Evolutionary conservation across 331 rosid species (phyloP).

Genomic region (Malus hybrid): DNA sequence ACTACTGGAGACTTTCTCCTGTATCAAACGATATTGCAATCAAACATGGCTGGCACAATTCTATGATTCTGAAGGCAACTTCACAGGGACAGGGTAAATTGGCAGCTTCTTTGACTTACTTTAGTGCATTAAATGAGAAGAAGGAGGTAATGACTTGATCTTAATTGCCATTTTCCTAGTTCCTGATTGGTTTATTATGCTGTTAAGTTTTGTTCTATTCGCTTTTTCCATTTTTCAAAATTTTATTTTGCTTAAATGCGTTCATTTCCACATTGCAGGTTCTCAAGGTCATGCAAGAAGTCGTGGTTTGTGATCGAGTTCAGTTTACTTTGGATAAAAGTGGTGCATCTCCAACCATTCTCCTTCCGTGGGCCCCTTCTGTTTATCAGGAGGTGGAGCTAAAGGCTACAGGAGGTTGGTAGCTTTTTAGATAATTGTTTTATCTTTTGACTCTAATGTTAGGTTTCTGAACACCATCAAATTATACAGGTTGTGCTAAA

Average conservation of each 20-base stretch:
- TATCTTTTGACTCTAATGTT: constrained; percentile 11
- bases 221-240: neutral
- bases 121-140: constrained; percentile 31
- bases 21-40: constrained; percentile 49
- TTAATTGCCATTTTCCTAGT: neutral
- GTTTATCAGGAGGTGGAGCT: constrained; percentile 79
- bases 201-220: neutral
- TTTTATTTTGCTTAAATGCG: constrained; percentile 3
- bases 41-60: constrained; percentile 54
- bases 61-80: constrained; percentile 60
- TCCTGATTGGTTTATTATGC: neutral
- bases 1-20: constrained; percentile 45
- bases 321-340: constrained; percentile 43
- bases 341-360: constrained; percentile 30
- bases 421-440: constrained; percentile 22
- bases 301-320: constrained; percentile 67
- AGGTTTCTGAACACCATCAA: constrained; percentile 4
- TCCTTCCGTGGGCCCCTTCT: constrained; percentile 83
- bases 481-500: constrained; percentile 71
- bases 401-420: constrained; percentile 77
- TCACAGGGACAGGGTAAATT: constrained; percentile 67
- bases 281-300: constrained; percentile 63
- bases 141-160: constrained; percentile 51
- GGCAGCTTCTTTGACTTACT: constrained; percentile 74
- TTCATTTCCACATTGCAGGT: constrained; percentile 36